phyloP scores from a whole-genome alignment of 768 basidiomycete species.

The Fomitopsis pulvina region DNA sequence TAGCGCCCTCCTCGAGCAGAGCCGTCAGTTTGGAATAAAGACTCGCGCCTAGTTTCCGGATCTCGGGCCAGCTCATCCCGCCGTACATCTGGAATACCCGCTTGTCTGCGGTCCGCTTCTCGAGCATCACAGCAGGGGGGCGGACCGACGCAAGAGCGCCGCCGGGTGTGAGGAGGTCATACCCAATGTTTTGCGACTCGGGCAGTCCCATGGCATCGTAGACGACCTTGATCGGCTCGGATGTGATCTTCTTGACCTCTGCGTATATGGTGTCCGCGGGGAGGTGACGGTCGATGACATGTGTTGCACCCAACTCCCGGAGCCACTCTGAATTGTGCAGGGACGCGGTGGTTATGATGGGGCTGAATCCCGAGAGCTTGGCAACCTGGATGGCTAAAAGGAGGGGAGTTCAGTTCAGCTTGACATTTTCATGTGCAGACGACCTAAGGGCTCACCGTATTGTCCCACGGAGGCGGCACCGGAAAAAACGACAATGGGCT shows the following conservation, averaged over 20 bases:
- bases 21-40: constrained; percentile 11
- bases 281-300: constrained; percentile 19
- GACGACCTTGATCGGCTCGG: constrained; percentile 10
- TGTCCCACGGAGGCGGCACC: constrained; percentile 19
- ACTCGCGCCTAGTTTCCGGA: constrained; percentile 4
- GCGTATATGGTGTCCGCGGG: neutral
- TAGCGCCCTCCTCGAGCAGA: constrained; percentile 9
- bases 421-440: neutral
- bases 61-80: constrained; percentile 6
- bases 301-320: constrained; percentile 20
- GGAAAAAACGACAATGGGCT: constrained; percentile 16
- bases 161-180: constrained; percentile 11
- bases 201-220: constrained; percentile 10
- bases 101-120: constrained; percentile 6
- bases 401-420: neutral
- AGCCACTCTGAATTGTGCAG: constrained; percentile 8
- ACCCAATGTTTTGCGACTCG: constrained; percentile 10
- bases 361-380: constrained; percentile 19
- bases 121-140: neutral
- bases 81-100: constrained; percentile 8
- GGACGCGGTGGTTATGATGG: constrained; percentile 18
- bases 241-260: constrained; percentile 1
- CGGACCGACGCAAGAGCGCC: constrained; percentile 8
- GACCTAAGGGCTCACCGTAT: constrained; percentile 5
- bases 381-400: constrained; percentile 19